Evolutionary conservation across 345 rosid species (phyloP), one percentile per base, ranked within the genome.

Genomic region (Euphorbia pulcherrima): DNA sequence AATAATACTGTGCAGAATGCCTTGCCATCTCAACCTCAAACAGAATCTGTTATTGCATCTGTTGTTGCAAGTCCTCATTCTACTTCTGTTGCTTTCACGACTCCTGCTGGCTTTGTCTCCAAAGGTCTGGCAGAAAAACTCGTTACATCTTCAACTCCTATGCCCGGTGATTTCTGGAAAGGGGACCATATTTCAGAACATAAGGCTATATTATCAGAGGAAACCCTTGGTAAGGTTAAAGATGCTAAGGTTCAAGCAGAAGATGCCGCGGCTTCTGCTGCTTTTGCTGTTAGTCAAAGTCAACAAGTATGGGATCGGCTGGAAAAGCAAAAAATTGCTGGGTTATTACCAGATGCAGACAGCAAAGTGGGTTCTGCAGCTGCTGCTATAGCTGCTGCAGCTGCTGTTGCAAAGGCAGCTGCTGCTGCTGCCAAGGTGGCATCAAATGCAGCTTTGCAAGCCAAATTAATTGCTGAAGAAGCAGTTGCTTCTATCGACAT

Each of bases 351-450:
- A 47, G 93, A 89, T 70, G 81, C 75, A 66, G 90, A 92, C 81
- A 79, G 78, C 61, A 87, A 78, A 66, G 73, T 95, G 78, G 87
- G 90, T 71, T 87, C 88, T n/a, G 97, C 98, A 66, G 94, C 96
- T 61, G 84, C 81, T 83, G 90, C 96, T 20, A 73, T 86, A 65
- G 87, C 96, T 51, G 90, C 95, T 30, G 98, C 99, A 3, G 90
- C 97, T 74, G 87, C 99, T 47, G 96, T 92, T 80, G 99, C 98
- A 44, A 92, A 86, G 75, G 97, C 97, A 13, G 99, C 99, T 57
- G 94, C 99, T 62, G 97, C 97, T 14, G 97, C 97, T 55, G 97
- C 97, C 65, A 88, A 81, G 78, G 97, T 95, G 51, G 97, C 99
- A 68, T 84, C 93, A 28, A 83, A 78, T 85, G 97, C 99, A 68